Conservation (phyloP, 2,329 filamentous ascomycete species). For the Neonectria coccinea region DNA sequence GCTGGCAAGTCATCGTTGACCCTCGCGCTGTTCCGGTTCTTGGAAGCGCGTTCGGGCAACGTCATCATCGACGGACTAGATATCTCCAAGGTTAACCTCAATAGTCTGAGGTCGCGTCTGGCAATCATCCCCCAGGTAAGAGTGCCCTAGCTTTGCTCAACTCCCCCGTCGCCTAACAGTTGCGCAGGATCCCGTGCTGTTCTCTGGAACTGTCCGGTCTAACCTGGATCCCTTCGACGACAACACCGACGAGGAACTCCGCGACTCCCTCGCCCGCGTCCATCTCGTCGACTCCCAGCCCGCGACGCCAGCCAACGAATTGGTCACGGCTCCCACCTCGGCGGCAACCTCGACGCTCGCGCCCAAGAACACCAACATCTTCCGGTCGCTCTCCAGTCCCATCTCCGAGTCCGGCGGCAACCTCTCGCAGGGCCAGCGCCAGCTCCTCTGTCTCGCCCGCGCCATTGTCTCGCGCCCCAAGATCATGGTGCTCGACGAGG, state of each 20-base stretch:
- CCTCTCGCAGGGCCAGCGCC: conserved; percentile 80
- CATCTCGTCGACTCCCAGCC: conserved; percentile 68
- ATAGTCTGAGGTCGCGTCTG: conserved; percentile 77
- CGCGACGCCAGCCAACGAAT: conserved; percentile 54
- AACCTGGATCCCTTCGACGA: conserved; percentile 84
- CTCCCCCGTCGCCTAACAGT: conserved; percentile 22
- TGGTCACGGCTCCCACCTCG: conserved; percentile 53
- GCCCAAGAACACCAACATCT: conserved; percentile 72
- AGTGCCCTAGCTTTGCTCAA: not conserved
- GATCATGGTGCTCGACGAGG: conserved; percentile 85
- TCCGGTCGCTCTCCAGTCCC: conserved; percentile 70
- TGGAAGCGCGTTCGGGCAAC: conserved; percentile 74
- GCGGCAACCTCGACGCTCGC: conserved; percentile 48
- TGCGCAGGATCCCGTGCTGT: conserved; percentile 78
- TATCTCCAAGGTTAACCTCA: conserved; percentile 77
- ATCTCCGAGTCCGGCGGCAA: conserved; percentile 81
- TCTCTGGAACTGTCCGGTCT: conserved; percentile 80
- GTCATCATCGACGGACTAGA: conserved; percentile 80
- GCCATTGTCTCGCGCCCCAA: conserved; percentile 79
- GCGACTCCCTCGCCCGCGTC: conserved; percentile 76
- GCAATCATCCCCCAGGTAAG: conserved; percentile 79
- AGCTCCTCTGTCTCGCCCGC: conserved; percentile 79
- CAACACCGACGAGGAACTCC: conserved; percentile 75
- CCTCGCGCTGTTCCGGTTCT: conserved; percentile 80
- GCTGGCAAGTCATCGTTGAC: conserved; percentile 83